These are phyloP conservation scores for Byssothecium circinans DNA, from an alignment of 2,329 filamentous ascomycete species.

Conservation along the genomic window DNA sequence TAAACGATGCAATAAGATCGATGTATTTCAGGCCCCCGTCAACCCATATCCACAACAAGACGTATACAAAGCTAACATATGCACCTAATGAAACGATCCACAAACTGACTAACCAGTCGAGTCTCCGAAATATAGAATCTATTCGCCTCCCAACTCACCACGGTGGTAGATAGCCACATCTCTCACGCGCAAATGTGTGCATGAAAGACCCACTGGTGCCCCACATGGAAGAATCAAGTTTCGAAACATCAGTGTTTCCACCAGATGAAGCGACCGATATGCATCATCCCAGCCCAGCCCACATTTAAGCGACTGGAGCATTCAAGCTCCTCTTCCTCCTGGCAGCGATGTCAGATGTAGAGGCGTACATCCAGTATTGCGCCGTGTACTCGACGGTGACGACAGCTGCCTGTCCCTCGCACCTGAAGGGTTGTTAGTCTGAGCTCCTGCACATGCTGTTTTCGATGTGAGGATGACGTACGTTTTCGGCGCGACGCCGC, in stretches of 20 bases:
- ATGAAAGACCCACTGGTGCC: too few relatives aligned
- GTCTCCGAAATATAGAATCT: too few relatives aligned
- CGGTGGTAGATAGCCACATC: too few relatives aligned
- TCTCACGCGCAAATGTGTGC: too few relatives aligned
- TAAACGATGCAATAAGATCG: too few relatives aligned
- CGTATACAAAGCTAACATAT: too few relatives aligned
- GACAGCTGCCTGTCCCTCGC: constrained; percentile 51
- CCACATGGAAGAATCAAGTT: too few relatives aligned
- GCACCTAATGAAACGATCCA: too few relatives aligned
- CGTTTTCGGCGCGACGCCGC: constrained; percentile 67
- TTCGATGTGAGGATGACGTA: background rate
- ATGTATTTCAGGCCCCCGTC: too few relatives aligned
- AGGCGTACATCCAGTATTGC: constrained; percentile 68
- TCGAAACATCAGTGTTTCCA: background rate
- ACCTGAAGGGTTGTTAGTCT: constrained; percentile 52
- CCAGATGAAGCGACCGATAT: background rate
- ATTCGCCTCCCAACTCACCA: too few relatives aligned
- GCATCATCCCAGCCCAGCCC: background rate
- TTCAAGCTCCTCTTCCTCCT: constrained; percentile 8
- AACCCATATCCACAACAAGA: too few relatives aligned
- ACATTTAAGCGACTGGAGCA: constrained; percentile 3
- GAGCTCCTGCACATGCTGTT: background rate
- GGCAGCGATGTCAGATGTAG: constrained; percentile 5
- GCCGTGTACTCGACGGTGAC: constrained; percentile 80
- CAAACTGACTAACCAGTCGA: too few relatives aligned